A percentile compares a stretch with the other conserved stretches of the same genome.
These are phyloP conservation scores for Alternaria sp. DNA, from an alignment of 2,329 filamentous ascomycete species.

Conservation along the genomic window DNA sequence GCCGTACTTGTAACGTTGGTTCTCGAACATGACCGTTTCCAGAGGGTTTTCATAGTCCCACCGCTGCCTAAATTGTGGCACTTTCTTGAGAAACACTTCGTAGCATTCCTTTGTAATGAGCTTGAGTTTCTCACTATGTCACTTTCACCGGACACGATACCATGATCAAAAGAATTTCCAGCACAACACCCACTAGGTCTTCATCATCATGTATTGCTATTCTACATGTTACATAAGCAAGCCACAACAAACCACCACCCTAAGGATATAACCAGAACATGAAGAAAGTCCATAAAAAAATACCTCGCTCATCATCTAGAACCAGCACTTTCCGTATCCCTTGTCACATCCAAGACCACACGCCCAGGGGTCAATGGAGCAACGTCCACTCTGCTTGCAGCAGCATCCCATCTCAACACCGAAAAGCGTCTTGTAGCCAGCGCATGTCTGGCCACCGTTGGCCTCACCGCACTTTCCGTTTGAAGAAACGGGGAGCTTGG, in stretches of 20 bases:
- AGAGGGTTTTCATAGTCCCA: too few species aligned
- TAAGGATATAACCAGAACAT: neutral
- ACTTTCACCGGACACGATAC: too few species aligned
- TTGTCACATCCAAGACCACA: conserved; percentile 42
- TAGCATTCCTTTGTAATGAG: too few species aligned
- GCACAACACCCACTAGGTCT: neutral
- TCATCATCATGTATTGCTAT: neutral
- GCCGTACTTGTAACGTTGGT: too few species aligned
- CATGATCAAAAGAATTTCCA: too few species aligned
- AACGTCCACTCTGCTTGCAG: conserved; percentile 30
- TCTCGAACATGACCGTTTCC: too few species aligned
- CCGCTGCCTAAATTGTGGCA: too few species aligned
- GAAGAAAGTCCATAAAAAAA: neutral
- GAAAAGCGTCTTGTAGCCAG: conserved; percentile 32
- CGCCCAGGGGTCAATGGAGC: conserved; percentile 30
- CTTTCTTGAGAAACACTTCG: too few species aligned
- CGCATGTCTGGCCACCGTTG: conserved; percentile 35
- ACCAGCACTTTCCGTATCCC: conserved; percentile 40
- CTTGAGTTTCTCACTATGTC: too few species aligned
- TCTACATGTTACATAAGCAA: neutral
- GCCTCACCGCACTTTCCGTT: conserved; percentile 37
- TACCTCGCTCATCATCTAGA: neutral
- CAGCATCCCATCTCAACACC: conserved; percentile 37
- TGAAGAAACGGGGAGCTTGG: conserved; percentile 23
- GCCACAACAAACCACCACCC: neutral